phyloP scores from a whole-genome alignment of 163 green algal genomes.

The Scenedesmus sp. region DNA sequence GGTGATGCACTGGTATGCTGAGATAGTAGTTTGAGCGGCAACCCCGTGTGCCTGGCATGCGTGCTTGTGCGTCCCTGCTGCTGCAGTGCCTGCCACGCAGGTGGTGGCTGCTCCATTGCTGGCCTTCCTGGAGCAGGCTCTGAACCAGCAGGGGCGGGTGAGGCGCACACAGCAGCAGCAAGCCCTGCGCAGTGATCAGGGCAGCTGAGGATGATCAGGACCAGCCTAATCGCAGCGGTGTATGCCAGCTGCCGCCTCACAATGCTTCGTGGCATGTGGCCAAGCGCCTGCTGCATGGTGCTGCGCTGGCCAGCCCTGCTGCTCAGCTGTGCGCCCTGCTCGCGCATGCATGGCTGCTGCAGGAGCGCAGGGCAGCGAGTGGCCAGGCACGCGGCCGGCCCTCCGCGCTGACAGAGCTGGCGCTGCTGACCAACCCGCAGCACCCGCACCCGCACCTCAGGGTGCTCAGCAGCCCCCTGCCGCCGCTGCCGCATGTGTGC shows the following conservation, averaged over 20 bases:
- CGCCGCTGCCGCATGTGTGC: background rate
- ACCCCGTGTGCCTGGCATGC: too few species aligned
- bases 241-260: too few species aligned
- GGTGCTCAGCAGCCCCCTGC: background rate
- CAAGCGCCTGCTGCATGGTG: background rate
- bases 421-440: slow-evolving; percentile 1
- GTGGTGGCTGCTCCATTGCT: background rate
- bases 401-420: background rate
- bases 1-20: too few species aligned
- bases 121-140: background rate
- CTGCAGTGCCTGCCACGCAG: background rate
- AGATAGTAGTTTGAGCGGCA: too few species aligned
- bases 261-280: background rate
- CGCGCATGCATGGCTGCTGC: too few species aligned
- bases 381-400: background rate
- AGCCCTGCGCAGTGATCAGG: background rate
- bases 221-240: background rate
- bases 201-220: background rate
- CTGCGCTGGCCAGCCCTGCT: too few species aligned
- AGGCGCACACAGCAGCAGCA: background rate
- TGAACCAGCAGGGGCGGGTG: background rate
- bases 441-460: background rate
- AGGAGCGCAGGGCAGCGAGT: background rate
- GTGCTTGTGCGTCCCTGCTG: background rate
- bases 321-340: too few species aligned